Percentiles rank a stretch among this genome's conserved stretches.
phyloP scores from a whole-genome alignment of 2,329 filamentous ascomycete species.

The Simplicillium sp. region DNA sequence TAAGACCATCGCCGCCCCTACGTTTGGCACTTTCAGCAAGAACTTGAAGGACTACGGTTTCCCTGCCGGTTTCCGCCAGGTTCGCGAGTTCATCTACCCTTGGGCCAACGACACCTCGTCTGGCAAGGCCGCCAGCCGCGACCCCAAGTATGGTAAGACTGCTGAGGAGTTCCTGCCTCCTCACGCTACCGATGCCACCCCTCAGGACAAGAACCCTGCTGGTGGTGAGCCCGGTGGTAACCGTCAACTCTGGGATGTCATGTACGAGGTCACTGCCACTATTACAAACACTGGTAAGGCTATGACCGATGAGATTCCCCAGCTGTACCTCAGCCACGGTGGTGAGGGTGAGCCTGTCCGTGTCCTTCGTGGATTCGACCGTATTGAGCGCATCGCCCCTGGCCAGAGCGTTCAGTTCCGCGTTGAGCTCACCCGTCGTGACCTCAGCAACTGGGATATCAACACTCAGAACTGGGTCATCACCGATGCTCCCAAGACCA shows the following conservation, averaged over 20 bases:
- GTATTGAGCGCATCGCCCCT: conserved; percentile 56
- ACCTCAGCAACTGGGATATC: conserved; percentile 81
- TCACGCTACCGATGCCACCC: conserved; percentile 41
- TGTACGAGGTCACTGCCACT: conserved; percentile 58
- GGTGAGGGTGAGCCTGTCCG: conserved; percentile 60
- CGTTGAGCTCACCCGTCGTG: conserved; percentile 64
- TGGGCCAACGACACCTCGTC: conserved; percentile 60
- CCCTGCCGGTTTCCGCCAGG: conserved; percentile 45
- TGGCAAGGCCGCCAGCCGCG: conserved; percentile 40
- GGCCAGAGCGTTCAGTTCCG: conserved; percentile 59
- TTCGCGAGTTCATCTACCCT: conserved; percentile 57
- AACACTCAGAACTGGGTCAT: conserved; percentile 74
- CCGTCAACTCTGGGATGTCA: conserved; percentile 53
- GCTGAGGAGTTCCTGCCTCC: conserved; percentile 51
- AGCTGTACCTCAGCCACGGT: conserved; percentile 74
- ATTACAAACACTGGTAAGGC: conserved; percentile 62
- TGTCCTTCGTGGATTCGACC: conserved; percentile 72
- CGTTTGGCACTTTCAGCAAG: conserved; percentile 54
- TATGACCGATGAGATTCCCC: conserved; percentile 61
- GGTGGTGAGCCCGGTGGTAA: conserved; percentile 54
- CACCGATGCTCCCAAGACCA: conserved; percentile 39
- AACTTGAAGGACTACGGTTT: conserved; percentile 58
- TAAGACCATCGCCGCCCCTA: conserved; percentile 52
- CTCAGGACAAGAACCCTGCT: conserved; percentile 45
- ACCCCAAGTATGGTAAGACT: conserved; percentile 50